Conservation (phyloP, 495 filamentous ascomycete genomes). For the Tuber magnatum region DNA sequence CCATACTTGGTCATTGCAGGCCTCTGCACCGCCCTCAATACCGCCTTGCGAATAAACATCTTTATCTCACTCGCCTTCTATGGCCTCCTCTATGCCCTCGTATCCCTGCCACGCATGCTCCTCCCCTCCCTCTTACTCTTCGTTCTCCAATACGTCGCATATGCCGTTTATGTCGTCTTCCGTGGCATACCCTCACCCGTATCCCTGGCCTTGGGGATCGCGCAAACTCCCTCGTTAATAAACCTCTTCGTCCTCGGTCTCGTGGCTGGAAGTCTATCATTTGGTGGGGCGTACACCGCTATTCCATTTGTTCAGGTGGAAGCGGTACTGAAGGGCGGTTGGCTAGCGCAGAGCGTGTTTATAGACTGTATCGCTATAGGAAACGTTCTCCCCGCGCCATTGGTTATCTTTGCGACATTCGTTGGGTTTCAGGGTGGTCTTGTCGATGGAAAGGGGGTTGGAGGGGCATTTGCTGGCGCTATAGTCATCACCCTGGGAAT, state of each 20-base stretch:
- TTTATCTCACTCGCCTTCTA: conserved; percentile 44
- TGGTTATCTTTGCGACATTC: conserved; percentile 44
- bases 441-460: conserved; percentile 18
- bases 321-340: conserved; percentile 42
- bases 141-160: conserved; percentile 41
- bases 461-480: conserved; percentile 42
- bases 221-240: conserved; percentile 39
- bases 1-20: conserved; percentile 41
- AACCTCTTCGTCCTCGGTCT: conserved; percentile 44
- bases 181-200: conserved; percentile 41
- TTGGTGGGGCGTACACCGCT: conserved; percentile 44
- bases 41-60: conserved; percentile 43
- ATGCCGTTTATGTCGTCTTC: conserved; percentile 41
- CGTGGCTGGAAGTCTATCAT: conserved; percentile 42
- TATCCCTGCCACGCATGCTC: conserved; percentile 32
- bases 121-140: conserved; percentile 39
- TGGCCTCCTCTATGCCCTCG: conserved; percentile 40
- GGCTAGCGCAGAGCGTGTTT: conserved; percentile 42
- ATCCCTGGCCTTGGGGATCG: conserved; percentile 43
- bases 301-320: conserved; percentile 45
- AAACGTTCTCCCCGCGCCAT: conserved; percentile 43
- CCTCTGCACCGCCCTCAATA: conserved; percentile 42
- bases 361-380: conserved; percentile 44
- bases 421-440: conserved; percentile 44
- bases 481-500: conserved; percentile 43